A percentile compares a stretch with the other conserved stretches of the same genome.
phyloP scores from a whole-genome alignment of 1,284 basidiomycete species.

The Wallemia mellicola region DNA sequence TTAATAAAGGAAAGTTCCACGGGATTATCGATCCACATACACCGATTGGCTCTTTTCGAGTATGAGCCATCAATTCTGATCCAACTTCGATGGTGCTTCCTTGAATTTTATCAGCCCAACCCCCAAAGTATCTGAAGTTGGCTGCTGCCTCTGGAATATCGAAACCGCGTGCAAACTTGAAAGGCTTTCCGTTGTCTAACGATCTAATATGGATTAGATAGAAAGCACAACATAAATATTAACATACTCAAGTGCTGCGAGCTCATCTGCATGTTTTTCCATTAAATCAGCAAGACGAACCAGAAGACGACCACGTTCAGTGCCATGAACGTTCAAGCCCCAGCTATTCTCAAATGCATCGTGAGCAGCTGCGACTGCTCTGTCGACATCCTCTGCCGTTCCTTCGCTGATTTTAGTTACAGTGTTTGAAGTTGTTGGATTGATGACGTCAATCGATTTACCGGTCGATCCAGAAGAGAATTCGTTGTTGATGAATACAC shows the following conservation, averaged over 20 bases:
- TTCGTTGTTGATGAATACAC: slow-evolving; percentile 55
- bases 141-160: slow-evolving; percentile 41
- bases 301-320: slow-evolving; percentile 32
- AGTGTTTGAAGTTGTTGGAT: slow-evolving; percentile 41
- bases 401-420: slow-evolving; percentile 37
- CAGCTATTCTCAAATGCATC: slow-evolving; percentile 42
- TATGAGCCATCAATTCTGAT: slow-evolving; percentile 46
- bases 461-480: slow-evolving; percentile 37
- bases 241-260: slow-evolving; percentile 14
- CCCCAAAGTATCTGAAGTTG: slow-evolving; percentile 44
- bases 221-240: too few relatives aligned
- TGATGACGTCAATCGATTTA: slow-evolving; percentile 36
- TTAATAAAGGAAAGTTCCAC: slow-evolving; percentile 56
- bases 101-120: slow-evolving; percentile 61
- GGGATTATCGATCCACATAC: slow-evolving; percentile 70
- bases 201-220: slow-evolving; percentile 30
- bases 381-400: slow-evolving; percentile 38
- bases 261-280: slow-evolving; percentile 35
- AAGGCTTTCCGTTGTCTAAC: slow-evolving; percentile 59
- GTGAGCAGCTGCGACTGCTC: slow-evolving; percentile 42
- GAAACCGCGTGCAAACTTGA: slow-evolving; percentile 32
- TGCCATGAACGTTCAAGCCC: slow-evolving; percentile 42
- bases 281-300: slow-evolving; percentile 47
- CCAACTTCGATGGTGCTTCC: slow-evolving; percentile 59
- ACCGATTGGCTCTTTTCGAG: slow-evolving; percentile 74